phyloP scores from a whole-genome alignment of 768 basidiomycete genomes.

The Macrocybe gigantea region DNA sequence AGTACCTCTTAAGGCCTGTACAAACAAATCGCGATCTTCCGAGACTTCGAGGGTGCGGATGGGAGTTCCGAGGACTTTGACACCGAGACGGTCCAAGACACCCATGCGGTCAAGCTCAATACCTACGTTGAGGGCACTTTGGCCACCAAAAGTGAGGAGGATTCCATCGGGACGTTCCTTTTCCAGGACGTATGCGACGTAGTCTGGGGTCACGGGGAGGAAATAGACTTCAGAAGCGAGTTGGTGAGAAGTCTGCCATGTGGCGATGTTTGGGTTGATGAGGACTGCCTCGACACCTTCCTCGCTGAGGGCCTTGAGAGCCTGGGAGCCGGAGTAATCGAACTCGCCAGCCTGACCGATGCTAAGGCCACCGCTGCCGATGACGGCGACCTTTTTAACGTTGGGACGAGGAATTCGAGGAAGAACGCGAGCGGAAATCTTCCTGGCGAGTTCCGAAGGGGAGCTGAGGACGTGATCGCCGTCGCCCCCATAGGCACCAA shows the following conservation, averaged over 20 bases:
- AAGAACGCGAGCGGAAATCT: conserved; percentile 89
- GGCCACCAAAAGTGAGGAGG: conserved; percentile 95
- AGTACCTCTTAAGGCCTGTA: conserved; percentile 89
- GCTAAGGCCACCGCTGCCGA: conserved; percentile 92
- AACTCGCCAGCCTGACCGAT: conserved; percentile 99
- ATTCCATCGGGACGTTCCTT: conserved; percentile 98
- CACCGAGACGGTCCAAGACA: conserved; percentile 84
- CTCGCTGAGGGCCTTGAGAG: conserved; percentile 94
- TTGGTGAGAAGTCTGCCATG: conserved; percentile 98
- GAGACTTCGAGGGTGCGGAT: conserved; percentile 92
- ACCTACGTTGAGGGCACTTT: conserved; percentile 96
- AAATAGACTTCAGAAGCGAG: conserved; percentile 97
- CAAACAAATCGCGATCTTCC: conserved; percentile 96
- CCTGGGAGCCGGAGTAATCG: conserved; percentile 98
- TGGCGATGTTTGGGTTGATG: conserved; percentile 98
- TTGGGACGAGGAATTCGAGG: conserved; percentile 88
- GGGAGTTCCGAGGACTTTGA: conserved; percentile 92
- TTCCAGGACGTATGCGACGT: conserved; percentile 97
- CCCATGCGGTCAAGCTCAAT: conserved; percentile 97
- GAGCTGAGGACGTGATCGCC: conserved; percentile 83
- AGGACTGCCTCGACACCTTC: conserved; percentile 92
- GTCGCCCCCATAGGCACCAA: conserved; percentile 62
- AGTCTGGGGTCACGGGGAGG: conserved; percentile 92
- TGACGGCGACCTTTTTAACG: conserved; percentile 92
- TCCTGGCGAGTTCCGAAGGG: conserved; percentile 90